Percentiles rank a stretch among this genome's conserved stretches.
Evolutionary conservation across 345 rosid species (phyloP).

Genomic region (Brassica napus): DNA sequence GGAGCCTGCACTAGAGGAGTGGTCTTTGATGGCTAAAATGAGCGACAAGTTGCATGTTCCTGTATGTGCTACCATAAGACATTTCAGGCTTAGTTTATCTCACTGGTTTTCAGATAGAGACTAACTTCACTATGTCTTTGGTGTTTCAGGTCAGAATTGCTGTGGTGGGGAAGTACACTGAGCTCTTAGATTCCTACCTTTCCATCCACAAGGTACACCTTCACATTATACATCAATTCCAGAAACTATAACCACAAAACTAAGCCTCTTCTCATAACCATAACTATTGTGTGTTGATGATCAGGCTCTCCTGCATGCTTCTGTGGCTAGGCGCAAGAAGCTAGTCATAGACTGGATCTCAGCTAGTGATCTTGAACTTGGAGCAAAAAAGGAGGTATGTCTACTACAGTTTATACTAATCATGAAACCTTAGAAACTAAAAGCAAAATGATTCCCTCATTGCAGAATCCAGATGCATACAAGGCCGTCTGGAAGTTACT

Average conservation of each 20-base stretch:
- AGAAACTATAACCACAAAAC: neutral
- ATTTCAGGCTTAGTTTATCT: conserved; percentile 13
- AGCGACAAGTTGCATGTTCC: conserved; percentile 70
- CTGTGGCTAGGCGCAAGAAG: conserved; percentile 70
- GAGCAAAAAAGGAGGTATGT: conserved; percentile 57
- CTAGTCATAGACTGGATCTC: conserved; percentile 87
- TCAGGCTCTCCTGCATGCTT: conserved; percentile 97
- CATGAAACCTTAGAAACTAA: conserved; percentile 28
- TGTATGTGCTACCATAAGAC: conserved; percentile 44
- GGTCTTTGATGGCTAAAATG: conserved; percentile 70
- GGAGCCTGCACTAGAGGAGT: conserved; percentile 74
- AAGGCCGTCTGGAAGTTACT: conserved; percentile 77
- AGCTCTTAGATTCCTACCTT: conserved; percentile 87
- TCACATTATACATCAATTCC: neutral
- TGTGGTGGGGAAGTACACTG: conserved; percentile 93
- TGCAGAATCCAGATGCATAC: conserved; percentile 77
- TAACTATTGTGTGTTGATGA: conserved; percentile 22
- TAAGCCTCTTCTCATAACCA: neutral
- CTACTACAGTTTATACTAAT: conserved; percentile 8
- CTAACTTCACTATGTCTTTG: conserved; percentile 30
- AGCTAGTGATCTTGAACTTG: conserved; percentile 81
- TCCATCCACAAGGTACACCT: conserved; percentile 69
- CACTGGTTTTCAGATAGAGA: conserved; percentile 7
- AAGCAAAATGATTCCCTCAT: neutral
- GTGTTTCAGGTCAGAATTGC: conserved; percentile 81